Evolutionary conservation across 768 basidiomycete species (phyloP).

Genomic region (Peribolospora baueri): DNA sequence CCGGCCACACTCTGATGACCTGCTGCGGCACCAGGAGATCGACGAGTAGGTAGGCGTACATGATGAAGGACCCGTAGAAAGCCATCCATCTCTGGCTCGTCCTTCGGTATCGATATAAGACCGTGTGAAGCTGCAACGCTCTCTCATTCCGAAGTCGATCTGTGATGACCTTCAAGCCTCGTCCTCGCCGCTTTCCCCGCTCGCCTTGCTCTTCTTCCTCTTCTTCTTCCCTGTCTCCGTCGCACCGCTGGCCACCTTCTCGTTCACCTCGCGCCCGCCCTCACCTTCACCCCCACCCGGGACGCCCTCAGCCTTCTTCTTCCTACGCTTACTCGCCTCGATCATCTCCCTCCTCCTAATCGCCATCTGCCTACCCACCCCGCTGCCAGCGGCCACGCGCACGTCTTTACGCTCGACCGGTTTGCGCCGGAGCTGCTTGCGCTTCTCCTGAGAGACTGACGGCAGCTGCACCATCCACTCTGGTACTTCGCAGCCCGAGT

Average conservation of each 20-base stretch:
- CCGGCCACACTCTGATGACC: too few species aligned
- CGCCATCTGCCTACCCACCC: neutral
- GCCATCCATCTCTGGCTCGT: too few species aligned
- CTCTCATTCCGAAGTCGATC: too few species aligned
- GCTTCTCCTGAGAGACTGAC: slow-evolving; percentile 72
- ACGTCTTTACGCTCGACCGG: slow-evolving; percentile 36
- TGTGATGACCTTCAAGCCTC: too few species aligned
- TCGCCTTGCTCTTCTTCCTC: neutral
- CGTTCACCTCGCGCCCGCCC: slow-evolving; percentile 1
- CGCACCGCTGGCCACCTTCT: neutral
- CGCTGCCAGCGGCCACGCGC: slow-evolving; percentile 36
- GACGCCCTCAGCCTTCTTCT: slow-evolving; percentile 21
- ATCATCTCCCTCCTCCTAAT: slow-evolving; percentile 42
- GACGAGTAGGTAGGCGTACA: too few species aligned
- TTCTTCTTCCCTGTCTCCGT: slow-evolving; percentile 2
- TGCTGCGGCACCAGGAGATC: too few species aligned
- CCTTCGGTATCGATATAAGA: too few species aligned
- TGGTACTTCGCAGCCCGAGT: slow-evolving; percentile 72
- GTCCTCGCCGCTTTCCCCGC: too few species aligned
- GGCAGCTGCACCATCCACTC: slow-evolving; percentile 91
- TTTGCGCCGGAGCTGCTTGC: slow-evolving; percentile 57
- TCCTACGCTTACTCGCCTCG: slow-evolving; percentile 42
- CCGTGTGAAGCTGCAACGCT: too few species aligned
- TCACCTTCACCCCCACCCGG: slow-evolving; percentile 6
- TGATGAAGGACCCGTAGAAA: too few species aligned